Evolutionary conservation across 2,329 filamentous ascomycete genomes (phyloP).

Genomic region (Fonsecaea nubica): DNA sequence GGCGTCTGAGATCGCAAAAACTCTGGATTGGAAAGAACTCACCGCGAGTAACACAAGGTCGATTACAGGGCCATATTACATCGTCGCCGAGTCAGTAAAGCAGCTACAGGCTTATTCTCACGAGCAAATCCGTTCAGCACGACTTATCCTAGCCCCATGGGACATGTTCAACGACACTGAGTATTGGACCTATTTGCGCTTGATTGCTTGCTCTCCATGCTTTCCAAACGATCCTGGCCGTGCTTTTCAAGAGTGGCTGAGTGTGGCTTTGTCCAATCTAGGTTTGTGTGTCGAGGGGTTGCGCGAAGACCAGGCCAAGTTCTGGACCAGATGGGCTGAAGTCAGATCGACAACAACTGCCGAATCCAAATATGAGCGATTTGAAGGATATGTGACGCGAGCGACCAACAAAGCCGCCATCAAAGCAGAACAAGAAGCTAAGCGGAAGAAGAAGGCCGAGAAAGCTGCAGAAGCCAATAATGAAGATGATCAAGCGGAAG

Average conservation of each 20-base stretch:
- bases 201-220: conserved; percentile 57
- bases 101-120: conserved; percentile 54
- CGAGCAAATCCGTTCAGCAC: conserved; percentile 54
- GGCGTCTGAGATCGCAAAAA: conserved; percentile 61
- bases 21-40: conserved; percentile 12
- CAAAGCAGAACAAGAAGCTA: neutral
- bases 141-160: conserved; percentile 64
- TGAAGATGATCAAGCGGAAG: neutral
- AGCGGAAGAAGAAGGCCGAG: conserved; percentile 2
- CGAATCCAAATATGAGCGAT: conserved; percentile 19
- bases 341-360: conserved; percentile 2
- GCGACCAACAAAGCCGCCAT: conserved; percentile 4
- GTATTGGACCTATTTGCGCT: conserved; percentile 60
- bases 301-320: conserved; percentile 2
- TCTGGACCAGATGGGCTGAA: conserved; percentile 31
- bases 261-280: conserved; percentile 52
- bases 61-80: conserved; percentile 46
- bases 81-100: conserved; percentile 51
- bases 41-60: neutral
- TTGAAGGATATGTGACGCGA: conserved; percentile 17
- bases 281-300: conserved; percentile 5
- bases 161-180: conserved; percentile 53
- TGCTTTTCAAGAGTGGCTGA: conserved; percentile 62
- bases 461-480: neutral
- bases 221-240: conserved; percentile 52